A percentile compares a stretch with the other conserved stretches of the same genome.
These are phyloP conservation scores for Scutellaria galericulata DNA, from an alignment of 257 asterid species.

Conservation along the genomic window DNA sequence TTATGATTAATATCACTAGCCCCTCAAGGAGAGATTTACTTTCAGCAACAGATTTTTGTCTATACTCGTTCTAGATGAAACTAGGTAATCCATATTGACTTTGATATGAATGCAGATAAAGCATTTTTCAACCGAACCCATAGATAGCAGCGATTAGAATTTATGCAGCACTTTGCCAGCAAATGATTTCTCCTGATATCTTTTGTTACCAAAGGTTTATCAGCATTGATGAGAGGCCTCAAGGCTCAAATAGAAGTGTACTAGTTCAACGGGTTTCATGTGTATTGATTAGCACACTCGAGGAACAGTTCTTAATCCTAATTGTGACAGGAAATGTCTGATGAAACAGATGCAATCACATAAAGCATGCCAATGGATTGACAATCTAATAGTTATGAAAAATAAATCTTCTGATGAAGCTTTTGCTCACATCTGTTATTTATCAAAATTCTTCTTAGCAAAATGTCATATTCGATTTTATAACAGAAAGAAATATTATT, in stretches of 20 bases:
- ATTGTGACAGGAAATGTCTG: constrained; percentile 3
- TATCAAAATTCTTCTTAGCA: too few relatives aligned
- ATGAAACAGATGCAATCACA: neutral
- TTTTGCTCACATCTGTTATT: too few relatives aligned
- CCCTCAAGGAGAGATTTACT: neutral
- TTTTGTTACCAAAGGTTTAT: neutral
- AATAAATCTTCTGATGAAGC: neutral
- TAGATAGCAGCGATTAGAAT: neutral
- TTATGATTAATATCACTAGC: neutral
- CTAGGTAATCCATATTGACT: neutral
- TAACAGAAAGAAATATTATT: neutral
- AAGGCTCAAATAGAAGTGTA: neutral
- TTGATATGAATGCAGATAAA: constrained; percentile 17
- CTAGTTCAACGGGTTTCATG: neutral
- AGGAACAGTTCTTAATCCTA: neutral
- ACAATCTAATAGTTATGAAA: neutral
- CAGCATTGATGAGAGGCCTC: neutral
- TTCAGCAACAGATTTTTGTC: constrained; percentile 4
- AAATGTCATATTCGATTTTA: too few relatives aligned
- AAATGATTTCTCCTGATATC: neutral
- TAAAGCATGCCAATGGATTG: neutral
- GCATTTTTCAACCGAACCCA: constrained; percentile 1
- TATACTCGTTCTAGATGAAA: neutral
- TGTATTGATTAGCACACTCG: neutral
- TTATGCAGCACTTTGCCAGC: neutral